phyloP scores from a whole-genome alignment of 441 rosid species.

The Rhodomyrtus psidioides region DNA sequence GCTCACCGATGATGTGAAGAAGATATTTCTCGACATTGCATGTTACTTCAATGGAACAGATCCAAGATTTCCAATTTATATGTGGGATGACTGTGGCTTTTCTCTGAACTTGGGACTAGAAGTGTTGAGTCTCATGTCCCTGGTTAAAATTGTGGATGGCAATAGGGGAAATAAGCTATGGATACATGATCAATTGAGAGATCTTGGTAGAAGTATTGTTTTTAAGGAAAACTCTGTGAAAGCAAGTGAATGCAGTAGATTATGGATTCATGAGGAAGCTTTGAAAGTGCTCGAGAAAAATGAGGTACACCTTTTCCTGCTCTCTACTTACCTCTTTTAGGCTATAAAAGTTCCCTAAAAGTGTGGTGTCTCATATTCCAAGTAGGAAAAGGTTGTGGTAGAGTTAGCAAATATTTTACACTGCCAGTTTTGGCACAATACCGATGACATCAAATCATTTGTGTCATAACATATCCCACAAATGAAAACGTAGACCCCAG shows the following conservation, averaged over 20 bases:
- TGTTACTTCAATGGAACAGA: not conserved
- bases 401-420: not conserved
- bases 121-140: not conserved
- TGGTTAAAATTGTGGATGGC: not conserved
- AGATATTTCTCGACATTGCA: not conserved
- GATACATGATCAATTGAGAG: not conserved
- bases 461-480: not conserved
- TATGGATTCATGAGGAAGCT: not conserved
- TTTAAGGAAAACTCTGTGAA: not conserved
- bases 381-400: not conserved
- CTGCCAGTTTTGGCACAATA: not conserved
- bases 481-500: not conserved
- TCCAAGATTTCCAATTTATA: not conserved
- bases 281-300: not conserved
- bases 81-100: not conserved
- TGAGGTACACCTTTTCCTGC: not conserved
- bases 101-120: not conserved
- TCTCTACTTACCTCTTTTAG: not conserved
- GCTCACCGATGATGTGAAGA: not conserved
- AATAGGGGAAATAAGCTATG: not conserved
- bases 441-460: not conserved
- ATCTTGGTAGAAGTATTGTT: not conserved
- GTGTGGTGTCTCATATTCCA: not conserved
- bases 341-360: not conserved
- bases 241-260: not conserved